A percentile compares a stretch with the other conserved stretches of the same genome.
phyloP scores from a whole-genome alignment of 257 asterid genomes.

The Lantana camara region DNA sequence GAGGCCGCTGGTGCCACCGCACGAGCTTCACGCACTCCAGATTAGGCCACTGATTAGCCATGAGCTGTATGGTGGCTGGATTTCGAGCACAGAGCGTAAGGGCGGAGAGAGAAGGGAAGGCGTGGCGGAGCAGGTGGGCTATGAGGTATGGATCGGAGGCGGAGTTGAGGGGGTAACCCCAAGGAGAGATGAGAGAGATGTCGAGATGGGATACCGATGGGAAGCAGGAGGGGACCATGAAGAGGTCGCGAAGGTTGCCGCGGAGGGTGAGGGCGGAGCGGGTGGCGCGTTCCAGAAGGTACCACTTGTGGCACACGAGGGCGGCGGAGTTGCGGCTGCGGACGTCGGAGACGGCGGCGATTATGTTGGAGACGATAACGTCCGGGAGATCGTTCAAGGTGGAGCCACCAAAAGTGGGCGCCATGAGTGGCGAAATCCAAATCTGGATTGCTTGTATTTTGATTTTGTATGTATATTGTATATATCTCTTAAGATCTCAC shows the following conservation, averaged over 20 bases:
- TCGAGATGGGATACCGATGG: constrained; percentile 63
- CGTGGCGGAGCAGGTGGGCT: constrained; percentile 60
- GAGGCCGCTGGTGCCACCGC: constrained; percentile 94
- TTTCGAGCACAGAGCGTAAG: constrained; percentile 67
- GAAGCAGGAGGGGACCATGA: constrained; percentile 70
- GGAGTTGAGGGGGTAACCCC: constrained; percentile 80
- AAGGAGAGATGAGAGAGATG: constrained; percentile 82
- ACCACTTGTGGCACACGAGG: constrained; percentile 74
- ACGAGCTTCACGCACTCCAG: constrained; percentile 65
- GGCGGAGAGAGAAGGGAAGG: constrained; percentile 62
- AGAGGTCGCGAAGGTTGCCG: constrained; percentile 74
- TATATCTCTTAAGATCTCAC: no score
- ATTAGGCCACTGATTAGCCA: constrained; percentile 55
- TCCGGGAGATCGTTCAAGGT: constrained; percentile 71
- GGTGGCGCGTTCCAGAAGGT: constrained; percentile 62
- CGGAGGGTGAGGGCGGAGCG: constrained; percentile 82
- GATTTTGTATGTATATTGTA: background rate
- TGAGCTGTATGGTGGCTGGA: constrained; percentile 44
- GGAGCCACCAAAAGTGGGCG: constrained; percentile 33
- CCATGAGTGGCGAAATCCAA: constrained; percentile 28
- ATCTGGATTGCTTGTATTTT: constrained; percentile 13
- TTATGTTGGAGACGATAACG: constrained; percentile 64
- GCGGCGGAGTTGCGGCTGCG: constrained; percentile 86
- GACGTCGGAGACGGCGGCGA: constrained; percentile 66
- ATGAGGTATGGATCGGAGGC: constrained; percentile 52